Conservation (phyloP, 1,284 basidiomycete genomes). For the Ganoderma resinaceum region DNA sequence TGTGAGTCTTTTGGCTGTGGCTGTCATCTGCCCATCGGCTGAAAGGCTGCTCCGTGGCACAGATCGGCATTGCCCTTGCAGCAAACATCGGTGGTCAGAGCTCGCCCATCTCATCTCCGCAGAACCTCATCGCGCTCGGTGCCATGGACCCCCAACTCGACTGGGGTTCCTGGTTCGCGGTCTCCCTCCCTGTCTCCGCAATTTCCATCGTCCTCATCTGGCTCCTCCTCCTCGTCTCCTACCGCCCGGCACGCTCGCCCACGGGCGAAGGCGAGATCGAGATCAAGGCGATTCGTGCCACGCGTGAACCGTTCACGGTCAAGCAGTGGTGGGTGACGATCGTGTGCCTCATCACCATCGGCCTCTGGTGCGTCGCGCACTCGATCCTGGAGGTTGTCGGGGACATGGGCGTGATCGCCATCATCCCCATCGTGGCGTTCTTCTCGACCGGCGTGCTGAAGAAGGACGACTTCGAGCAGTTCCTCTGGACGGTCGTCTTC, state of each 20-base stretch:
- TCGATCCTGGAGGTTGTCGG: slow-evolving; percentile 83
- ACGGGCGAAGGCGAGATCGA: slow-evolving; percentile 82
- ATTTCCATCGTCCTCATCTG: slow-evolving; percentile 91
- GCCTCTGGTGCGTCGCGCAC: slow-evolving; percentile 91
- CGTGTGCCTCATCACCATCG: slow-evolving; percentile 89
- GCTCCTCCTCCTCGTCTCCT: slow-evolving; percentile 87
- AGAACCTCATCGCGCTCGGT: slow-evolving; percentile 93
- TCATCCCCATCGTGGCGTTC: slow-evolving; percentile 93
- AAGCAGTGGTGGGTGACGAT: slow-evolving; percentile 93
- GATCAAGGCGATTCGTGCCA: slow-evolving; percentile 85
- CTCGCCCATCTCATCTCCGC: slow-evolving; percentile 94
- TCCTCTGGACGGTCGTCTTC: slow-evolving; percentile 94
- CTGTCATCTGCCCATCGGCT: no score
- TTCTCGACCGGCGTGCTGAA: slow-evolving; percentile 95
- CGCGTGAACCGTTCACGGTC: slow-evolving; percentile 79
- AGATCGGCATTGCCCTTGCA: slow-evolving; percentile 96
- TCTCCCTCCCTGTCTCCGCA: slow-evolving; percentile 90
- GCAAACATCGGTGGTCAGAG: slow-evolving; percentile 99
- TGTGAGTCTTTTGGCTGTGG: slow-evolving; percentile 52
- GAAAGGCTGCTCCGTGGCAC: background rate
- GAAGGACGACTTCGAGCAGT: slow-evolving; percentile 97
- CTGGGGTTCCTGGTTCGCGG: slow-evolving; percentile 95
- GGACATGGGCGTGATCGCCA: slow-evolving; percentile 98
- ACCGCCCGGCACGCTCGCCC: slow-evolving; percentile 73
- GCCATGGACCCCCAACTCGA: slow-evolving; percentile 89